Evolutionary conservation across 202 grass and related monocot genomes (phyloP).

Genomic region (Zizania palustris): DNA sequence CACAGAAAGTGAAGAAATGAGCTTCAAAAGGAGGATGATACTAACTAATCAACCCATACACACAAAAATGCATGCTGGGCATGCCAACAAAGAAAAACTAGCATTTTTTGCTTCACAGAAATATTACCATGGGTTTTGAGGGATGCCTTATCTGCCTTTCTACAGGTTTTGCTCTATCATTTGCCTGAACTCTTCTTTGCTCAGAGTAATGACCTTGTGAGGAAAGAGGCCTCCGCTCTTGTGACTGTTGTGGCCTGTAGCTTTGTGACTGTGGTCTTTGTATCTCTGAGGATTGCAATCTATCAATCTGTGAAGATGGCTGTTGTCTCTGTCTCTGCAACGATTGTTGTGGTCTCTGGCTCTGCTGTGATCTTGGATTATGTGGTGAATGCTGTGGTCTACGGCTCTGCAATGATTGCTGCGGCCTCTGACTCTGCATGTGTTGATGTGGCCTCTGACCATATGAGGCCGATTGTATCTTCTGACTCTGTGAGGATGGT

Average conservation of each 20-base stretch:
- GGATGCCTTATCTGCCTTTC: slow-evolving; percentile 52
- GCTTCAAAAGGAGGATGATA: slow-evolving; percentile 10
- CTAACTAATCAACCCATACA: neutral
- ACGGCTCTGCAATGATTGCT: slow-evolving; percentile 18
- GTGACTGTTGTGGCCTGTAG: slow-evolving; percentile 33
- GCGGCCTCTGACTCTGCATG: slow-evolving; percentile 11
- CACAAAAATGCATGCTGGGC: neutral
- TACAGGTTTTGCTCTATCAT: slow-evolving; percentile 56
- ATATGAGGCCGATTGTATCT: slow-evolving; percentile 38
- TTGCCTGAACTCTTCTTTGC: slow-evolving; percentile 56
- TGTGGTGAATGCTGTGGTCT: slow-evolving; percentile 34
- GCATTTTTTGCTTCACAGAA: slow-evolving; percentile 3
- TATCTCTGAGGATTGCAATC: slow-evolving; percentile 41
- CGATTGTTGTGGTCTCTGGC: slow-evolving; percentile 15
- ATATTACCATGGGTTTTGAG: slow-evolving; percentile 64
- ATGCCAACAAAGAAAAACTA: neutral
- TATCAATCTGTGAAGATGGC: slow-evolving; percentile 37
- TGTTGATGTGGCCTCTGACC: slow-evolving; percentile 41
- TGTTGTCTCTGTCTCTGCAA: slow-evolving; percentile 44
- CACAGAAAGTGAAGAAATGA: slow-evolving; percentile 18
- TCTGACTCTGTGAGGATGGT: slow-evolving; percentile 48
- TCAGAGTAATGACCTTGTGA: slow-evolving; percentile 54
- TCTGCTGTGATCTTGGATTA: slow-evolving; percentile 37
- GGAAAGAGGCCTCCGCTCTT: slow-evolving; percentile 54
- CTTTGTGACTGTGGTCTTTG: slow-evolving; percentile 40